phyloP scores from a whole-genome alignment of 192 early-diverging fungal genomes.

The Linnemannia schmuckeri region DNA sequence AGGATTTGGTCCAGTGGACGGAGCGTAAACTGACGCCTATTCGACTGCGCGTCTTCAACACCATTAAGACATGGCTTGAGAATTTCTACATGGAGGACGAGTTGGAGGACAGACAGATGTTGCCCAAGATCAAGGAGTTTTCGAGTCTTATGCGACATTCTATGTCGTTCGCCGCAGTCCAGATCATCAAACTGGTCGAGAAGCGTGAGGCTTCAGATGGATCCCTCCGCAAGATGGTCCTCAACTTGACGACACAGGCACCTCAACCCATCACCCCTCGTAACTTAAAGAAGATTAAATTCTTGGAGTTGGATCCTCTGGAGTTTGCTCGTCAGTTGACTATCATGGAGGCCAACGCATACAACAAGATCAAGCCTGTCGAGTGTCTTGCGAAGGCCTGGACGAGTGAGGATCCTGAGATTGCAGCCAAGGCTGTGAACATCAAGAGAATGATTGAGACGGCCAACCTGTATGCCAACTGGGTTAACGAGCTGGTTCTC shows the following conservation, averaged over 20 bases:
- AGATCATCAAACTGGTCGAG: constrained; percentile 49
- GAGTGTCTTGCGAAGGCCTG: constrained; percentile 96
- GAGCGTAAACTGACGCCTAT: constrained; percentile 90
- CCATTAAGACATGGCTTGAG: constrained; percentile 97
- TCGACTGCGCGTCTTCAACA: constrained; percentile 93
- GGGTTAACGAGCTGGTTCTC: constrained; percentile 90
- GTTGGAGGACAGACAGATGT: constrained; percentile 71
- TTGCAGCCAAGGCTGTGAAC: constrained; percentile 79
- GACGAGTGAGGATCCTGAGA: constrained; percentile 67
- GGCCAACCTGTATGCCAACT: constrained; percentile 82
- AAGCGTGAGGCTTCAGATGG: constrained; percentile 65
- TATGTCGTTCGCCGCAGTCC: constrained; percentile 68
- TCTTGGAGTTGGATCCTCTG: constrained; percentile 91
- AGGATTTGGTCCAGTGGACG: constrained; percentile 82
- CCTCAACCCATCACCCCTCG: constrained; percentile 89
- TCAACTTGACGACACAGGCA: constrained; percentile 70
- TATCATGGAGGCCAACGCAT: constrained; percentile 87
- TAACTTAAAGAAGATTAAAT: constrained; percentile 79
- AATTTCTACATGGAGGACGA: constrained; percentile 84
- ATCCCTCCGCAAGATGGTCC: constrained; percentile 71
- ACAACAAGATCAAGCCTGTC: constrained; percentile 84
- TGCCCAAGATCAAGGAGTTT: constrained; percentile 83
- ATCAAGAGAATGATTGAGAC: constrained; percentile 90
- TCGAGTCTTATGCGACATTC: constrained; percentile 76
- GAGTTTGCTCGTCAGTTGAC: constrained; percentile 97